phyloP scores from a whole-genome alignment of 2,329 filamentous ascomycete genomes.

The Colletotrichum coccodes region DNA sequence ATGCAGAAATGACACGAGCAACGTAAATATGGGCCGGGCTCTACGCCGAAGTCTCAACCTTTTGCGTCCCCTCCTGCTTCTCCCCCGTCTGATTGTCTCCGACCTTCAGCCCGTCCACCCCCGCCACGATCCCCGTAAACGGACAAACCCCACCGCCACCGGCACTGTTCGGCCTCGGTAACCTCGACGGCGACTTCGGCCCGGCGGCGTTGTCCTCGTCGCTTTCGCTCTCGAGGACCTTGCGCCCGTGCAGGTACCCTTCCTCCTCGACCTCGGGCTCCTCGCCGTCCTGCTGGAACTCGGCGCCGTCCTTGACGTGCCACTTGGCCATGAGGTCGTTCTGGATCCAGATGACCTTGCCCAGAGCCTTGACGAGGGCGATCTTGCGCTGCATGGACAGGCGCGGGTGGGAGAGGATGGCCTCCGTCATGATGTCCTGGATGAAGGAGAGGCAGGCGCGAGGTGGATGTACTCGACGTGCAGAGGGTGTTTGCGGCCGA shows the following conservation, averaged over 20 bases:
- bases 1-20: not conserved
- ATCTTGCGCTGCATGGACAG: slow-evolving; percentile 76
- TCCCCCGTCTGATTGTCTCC: not conserved
- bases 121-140: slow-evolving; percentile 37
- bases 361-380: slow-evolving; percentile 78
- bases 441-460: slow-evolving; percentile 77
- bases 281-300: slow-evolving; percentile 57
- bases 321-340: slow-evolving; percentile 89
- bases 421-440: slow-evolving; percentile 81
- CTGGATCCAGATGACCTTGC: slow-evolving; percentile 89
- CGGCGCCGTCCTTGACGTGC: slow-evolving; percentile 77
- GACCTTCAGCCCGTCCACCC: slow-evolving; percentile 11
- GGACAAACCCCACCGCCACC: slow-evolving; percentile 37
- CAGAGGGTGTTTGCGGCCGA: slow-evolving; percentile 75
- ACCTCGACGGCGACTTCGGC: slow-evolving; percentile 26
- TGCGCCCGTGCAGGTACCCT: slow-evolving; percentile 72
- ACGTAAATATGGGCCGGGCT: too few species aligned
- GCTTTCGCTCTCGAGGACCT: slow-evolving; percentile 59
- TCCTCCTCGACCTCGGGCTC: slow-evolving; percentile 67
- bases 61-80: slow-evolving; percentile 4
- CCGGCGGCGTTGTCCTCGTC: slow-evolving; percentile 37
- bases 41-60: slow-evolving; percentile 6
- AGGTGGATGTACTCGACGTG: slow-evolving; percentile 87
- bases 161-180: slow-evolving; percentile 33
- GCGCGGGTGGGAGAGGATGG: slow-evolving; percentile 76